Conservation (phyloP, 331 rosid species). For the Arachis monticola region DNA sequence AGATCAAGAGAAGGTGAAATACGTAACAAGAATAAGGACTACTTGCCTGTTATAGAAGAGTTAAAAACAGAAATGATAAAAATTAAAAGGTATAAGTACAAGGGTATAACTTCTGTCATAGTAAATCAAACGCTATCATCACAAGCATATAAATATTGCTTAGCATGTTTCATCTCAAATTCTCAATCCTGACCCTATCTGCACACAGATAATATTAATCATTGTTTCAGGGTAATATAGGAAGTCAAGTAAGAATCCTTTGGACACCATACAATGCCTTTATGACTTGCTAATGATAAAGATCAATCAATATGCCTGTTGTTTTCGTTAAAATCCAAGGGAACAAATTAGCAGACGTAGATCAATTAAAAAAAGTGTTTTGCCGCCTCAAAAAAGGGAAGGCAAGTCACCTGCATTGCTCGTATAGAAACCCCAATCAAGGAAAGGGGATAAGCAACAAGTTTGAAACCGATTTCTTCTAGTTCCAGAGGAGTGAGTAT, state of each 20-base stretch:
- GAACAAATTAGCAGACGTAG: neutral
- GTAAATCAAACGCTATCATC: slow-evolving; percentile 6
- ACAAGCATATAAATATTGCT: neutral
- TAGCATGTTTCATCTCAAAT: slow-evolving; percentile 17
- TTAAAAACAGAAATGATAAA: too few relatives aligned
- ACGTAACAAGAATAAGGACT: slow-evolving; percentile 6
- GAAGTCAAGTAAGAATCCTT: neutral
- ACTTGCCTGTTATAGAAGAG: slow-evolving; percentile 8
- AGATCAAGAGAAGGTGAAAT: slow-evolving; percentile 1
- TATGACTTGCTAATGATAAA: neutral
- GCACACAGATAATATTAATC: slow-evolving; percentile 12
- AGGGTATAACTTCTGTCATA: neutral
- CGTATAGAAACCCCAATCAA: slow-evolving; percentile 82
- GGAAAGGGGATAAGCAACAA: slow-evolving; percentile 91
- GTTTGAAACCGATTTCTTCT: slow-evolving; percentile 77
- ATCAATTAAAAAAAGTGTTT: neutral
- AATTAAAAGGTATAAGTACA: neutral
- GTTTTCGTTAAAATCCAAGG: neutral
- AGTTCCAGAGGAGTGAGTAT: slow-evolving; percentile 77
- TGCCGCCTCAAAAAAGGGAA: slow-evolving; percentile 15
- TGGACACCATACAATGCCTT: slow-evolving; percentile 1
- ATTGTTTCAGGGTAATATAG: neutral
- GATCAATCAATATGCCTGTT: neutral
- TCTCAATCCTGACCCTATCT: slow-evolving; percentile 31
- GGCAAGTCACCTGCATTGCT: slow-evolving; percentile 82